Evolutionary conservation across 805 yeast genomes (phyloP), one percentile per base, ranked within the genome.

Genomic region (Kodamaea kaohsiungensis): DNA sequence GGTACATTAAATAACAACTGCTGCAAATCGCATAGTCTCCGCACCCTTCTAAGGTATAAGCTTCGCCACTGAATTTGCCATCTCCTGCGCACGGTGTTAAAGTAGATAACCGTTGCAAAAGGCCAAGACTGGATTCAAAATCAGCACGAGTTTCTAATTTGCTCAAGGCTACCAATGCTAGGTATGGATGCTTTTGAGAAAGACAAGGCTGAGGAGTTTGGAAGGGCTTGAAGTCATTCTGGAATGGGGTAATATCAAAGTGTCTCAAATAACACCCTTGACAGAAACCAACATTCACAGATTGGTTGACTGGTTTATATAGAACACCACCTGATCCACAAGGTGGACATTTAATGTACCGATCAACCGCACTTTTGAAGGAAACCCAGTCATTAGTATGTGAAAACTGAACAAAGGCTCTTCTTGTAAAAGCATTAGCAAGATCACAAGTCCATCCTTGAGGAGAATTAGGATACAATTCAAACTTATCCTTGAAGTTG

Each of bases 371-470:
- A 40, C 3, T 10, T 16, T 40, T 40, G 25, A 40, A 40, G 12
- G 22, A 40, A 22, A 16, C 19, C 45, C 45, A 40, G 8, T 40
- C 45, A 16, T 40, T 40, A 16, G 10, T 17, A 40, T 40, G 45
- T 2, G 45, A 40, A 12, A 16, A 17, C 25, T 40, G 45, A 7
- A 40, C 45, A 12, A 40, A 40, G 2, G 19, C 19, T 40, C 45
- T 40, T 13, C 45, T 17, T 7, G 19, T 12, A 22, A 16, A 40
- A 12, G 45, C 25, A 13, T 17, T 40, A 3, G 17, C 25, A 40
- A 40, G 45, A 40, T 40, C 45, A 40, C 45, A 40, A 2, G 45
- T 40, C 45, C 45, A 40, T 16, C 45, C 45, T 19, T 40, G 45
- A 5, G 45, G 45, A 2, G 45, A 2, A 40, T 40, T 40, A 15